Base-by-base conservation (phyloP, 116 monocot genomes). In the Phalaenopsis hybrid region DNA sequence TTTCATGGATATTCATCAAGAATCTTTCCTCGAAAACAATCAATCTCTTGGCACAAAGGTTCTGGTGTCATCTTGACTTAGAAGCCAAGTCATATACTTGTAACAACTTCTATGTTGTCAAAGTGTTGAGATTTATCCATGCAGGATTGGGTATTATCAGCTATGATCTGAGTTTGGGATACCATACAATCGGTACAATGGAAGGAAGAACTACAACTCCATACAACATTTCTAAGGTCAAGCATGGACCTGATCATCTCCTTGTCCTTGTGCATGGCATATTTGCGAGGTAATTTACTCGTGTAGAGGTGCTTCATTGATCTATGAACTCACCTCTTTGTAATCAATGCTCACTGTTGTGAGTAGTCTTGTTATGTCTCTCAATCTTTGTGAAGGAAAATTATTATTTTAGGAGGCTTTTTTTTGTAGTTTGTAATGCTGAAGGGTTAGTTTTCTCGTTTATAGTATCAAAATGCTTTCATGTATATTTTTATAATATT, bases 221-320 rank as follows among this genome's bases (percentile, higher is more conserved):
- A 6, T 80, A 75, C 75, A 86, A 84, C 37, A 76, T 79, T 17
- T 76, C 88, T 73, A 72, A 80, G 69, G 37, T 33, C 46, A 86
- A 85, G 55, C 44, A 84, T 46, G 89, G 50, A 78, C 97, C 89
- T 58, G 91, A 94, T 81, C 97, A 97, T 89, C 97, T 97, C 76
- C 91, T 97, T 83, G 90, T 97, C 44, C 97, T 97, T 89, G 97
- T 97, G 48, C 97, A 94, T 85, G 97, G 97, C 70, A 97, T 94
- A 77, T 51, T 94, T 78, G 88, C 94, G 15, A 93, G 97, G 94
- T 97, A 89, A 67, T 23, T 75, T 44, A 43, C 28, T 7, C 18
- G 63, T 63, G 21, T 63, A 23, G 63, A 63, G 5, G 63, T 21
- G 21, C 63, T 63, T 63, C 63, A 63, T 25, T 63, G 23, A 63